Evolutionary conservation across 768 basidiomycete species (phyloP).

Genomic region (Neoboletus subvelutipes): DNA sequence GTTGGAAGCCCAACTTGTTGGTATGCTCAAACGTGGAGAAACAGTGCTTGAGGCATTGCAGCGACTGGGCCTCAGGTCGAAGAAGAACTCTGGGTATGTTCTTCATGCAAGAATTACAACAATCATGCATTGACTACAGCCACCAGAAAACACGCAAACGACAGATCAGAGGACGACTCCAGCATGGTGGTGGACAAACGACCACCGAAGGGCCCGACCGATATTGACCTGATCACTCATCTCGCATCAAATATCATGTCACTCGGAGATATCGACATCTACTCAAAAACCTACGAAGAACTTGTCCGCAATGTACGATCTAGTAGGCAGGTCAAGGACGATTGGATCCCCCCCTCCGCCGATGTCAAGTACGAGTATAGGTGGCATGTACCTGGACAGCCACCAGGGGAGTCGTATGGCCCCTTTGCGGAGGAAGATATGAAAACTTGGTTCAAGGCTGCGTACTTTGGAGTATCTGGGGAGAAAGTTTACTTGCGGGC

Average conservation of each 20-base stretch:
- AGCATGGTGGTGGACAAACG: conserved; percentile 54
- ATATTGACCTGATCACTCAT: conserved; percentile 80
- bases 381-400: conserved; percentile 62
- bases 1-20: conserved; percentile 66
- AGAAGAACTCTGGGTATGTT: conserved; percentile 39
- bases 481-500: conserved; percentile 75
- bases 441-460: conserved; percentile 73
- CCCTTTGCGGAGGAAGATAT: conserved; percentile 82
- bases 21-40: conserved; percentile 84
- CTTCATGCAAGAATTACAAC: not conserved
- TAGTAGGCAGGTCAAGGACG: conserved; percentile 62
- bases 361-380: conserved; percentile 79
- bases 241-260: conserved; percentile 88
- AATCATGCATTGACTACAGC: conserved; percentile 1
- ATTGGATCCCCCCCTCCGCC: conserved; percentile 77
- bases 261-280: conserved; percentile 82
- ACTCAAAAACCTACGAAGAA: conserved; percentile 83
- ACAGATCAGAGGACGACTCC: conserved; percentile 33
- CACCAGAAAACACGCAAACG: conserved; percentile 31
- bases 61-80: conserved; percentile 70
- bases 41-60: conserved; percentile 88
- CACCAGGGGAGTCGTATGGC: conserved; percentile 61
- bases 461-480: conserved; percentile 76
- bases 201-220: conserved; percentile 37
- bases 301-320: conserved; percentile 73